A percentile compares a stretch with the other conserved stretches of the same genome.
Evolutionary conservation across 1,139 yeast species (phyloP).

Genomic region (Lodderomyces orthopsilosis): DNA sequence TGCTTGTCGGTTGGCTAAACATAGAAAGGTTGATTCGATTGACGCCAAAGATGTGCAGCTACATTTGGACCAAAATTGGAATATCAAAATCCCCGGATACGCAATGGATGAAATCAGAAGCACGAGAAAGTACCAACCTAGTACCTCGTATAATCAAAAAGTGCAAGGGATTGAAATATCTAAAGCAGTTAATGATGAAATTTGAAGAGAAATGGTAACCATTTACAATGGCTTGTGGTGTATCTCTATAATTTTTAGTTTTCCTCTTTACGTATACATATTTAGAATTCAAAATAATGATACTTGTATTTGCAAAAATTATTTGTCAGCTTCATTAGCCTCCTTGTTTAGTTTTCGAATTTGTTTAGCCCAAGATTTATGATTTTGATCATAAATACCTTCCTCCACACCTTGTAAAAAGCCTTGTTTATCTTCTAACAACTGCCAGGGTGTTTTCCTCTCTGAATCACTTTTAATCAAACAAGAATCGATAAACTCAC

Average conservation of each 20-base stretch:
- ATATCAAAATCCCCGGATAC: slow-evolving; percentile 90
- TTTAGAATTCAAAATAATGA: not conserved
- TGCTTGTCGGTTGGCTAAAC: slow-evolving; percentile 96
- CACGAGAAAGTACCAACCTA: slow-evolving; percentile 80
- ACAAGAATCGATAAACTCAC: slow-evolving; percentile 67
- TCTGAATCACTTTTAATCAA: slow-evolving; percentile 61
- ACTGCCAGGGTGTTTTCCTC: slow-evolving; percentile 62
- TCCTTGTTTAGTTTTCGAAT: slow-evolving; percentile 25
- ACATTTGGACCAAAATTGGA: slow-evolving; percentile 94
- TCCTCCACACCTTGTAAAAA: slow-evolving; percentile 45
- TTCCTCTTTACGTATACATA: not conserved
- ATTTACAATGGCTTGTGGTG: not conserved
- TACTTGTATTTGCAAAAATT: not conserved
- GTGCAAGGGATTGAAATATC: slow-evolving; percentile 32
- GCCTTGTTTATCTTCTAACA: slow-evolving; percentile 38
- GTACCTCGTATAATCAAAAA: slow-evolving; percentile 69
- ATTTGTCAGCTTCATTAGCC: slow-evolving; percentile 4
- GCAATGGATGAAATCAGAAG: slow-evolving; percentile 90
- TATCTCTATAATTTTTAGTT: not conserved
- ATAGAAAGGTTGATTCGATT: slow-evolving; percentile 80
- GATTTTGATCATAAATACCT: slow-evolving; percentile 43
- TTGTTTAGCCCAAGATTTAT: slow-evolving; percentile 49
- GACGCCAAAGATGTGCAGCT: slow-evolving; percentile 90
- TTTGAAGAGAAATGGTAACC: slow-evolving; percentile 1
- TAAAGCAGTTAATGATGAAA: slow-evolving; percentile 24